Evolutionary conservation across 225 moss, liverwort and hornwort genomes (phyloP), one percentile per base, ranked within the genome.

Genomic region (Anthoceros angustus): DNA sequence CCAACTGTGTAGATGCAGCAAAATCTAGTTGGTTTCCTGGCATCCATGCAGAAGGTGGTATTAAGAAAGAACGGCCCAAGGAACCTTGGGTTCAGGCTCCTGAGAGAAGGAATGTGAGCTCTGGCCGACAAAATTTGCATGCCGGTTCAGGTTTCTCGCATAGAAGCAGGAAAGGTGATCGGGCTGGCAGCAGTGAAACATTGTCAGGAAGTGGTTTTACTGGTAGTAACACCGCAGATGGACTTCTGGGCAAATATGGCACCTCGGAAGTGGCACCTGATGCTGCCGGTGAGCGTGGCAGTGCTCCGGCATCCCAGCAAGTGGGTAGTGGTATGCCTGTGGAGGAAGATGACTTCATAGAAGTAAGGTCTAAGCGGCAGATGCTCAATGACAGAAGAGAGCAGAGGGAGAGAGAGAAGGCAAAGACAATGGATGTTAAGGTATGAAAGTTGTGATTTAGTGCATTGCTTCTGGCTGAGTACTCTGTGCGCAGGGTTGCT

Each of bases 361-460:
- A 98, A 73, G 95, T 98, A 25, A 82, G 95, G 40, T 98, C 95
- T 25, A 98, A 98, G 69, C 85, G 95, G 61, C 95, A 98, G 80
- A 89, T 92, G 95, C 85, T 98, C 61, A 91, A 76, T 75, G 95
- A 98, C 68, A 83, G 91, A 49, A 82, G 95, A 50, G 95, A 88
- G 71, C 91, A 89, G 72, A 92, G 91, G 48, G 95, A 87, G 79
- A 98, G 87, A 67, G 95, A 91, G 68, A 98, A 92, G 77, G 95
- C 92, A 26, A 98, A 98, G 77, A 77, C 86, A 11, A 91, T 82
- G 72, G 84, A 81, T 70, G 42, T 86, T 71, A 91, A 92, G 84
- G 91, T 80, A 80, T 14, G 32, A 9, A 23, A 16, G n/a, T 62
- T 4, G 11, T 69, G 9, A 18, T 8, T 43, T 42, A 39, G 7